Conservation (phyloP, 1,139 yeast genomes). For the Candida labiduridarum region DNA sequence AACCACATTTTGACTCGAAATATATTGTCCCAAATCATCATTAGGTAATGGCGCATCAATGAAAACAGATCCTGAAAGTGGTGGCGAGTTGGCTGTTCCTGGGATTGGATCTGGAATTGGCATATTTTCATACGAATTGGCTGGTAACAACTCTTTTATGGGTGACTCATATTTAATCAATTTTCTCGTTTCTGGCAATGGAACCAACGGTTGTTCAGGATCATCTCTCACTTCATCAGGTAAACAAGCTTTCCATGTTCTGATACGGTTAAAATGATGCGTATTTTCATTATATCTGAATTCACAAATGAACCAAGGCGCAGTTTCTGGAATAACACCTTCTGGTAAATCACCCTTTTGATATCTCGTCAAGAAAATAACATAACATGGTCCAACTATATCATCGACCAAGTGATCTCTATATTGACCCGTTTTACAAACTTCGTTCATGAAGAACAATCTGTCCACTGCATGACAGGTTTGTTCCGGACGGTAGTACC, state of each 20-base stretch:
- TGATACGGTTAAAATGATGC: constrained; percentile 86
- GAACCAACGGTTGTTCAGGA: constrained; percentile 76
- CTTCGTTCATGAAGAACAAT: constrained; percentile 89
- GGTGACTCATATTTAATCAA: constrained; percentile 83
- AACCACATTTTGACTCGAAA: constrained; percentile 50
- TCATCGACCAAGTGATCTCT: constrained; percentile 91
- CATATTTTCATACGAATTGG: constrained; percentile 70
- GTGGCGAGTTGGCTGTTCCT: constrained; percentile 80
- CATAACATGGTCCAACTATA: constrained; percentile 91
- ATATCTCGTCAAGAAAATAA: constrained; percentile 89
- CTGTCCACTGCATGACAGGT: constrained; percentile 92
- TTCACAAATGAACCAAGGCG: constrained; percentile 93
- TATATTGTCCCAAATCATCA: constrained; percentile 79
- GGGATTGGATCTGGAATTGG: constrained; percentile 82
- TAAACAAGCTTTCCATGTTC: constrained; percentile 98
- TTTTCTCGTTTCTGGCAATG: constrained; percentile 58
- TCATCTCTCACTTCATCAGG: constrained; percentile 93
- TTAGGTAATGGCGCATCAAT: constrained; percentile 70
- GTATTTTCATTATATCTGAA: constrained; percentile 90
- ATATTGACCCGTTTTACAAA: constrained; percentile 94
- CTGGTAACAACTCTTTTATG: constrained; percentile 70
- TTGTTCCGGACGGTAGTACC: constrained; percentile 98
- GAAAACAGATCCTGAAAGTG: constrained; percentile 88
- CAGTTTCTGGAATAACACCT: constrained; percentile 60
- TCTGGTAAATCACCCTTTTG: constrained; percentile 92